Conservation (phyloP, 345 rosid genomes). For the Pugionium dolabratum region DNA sequence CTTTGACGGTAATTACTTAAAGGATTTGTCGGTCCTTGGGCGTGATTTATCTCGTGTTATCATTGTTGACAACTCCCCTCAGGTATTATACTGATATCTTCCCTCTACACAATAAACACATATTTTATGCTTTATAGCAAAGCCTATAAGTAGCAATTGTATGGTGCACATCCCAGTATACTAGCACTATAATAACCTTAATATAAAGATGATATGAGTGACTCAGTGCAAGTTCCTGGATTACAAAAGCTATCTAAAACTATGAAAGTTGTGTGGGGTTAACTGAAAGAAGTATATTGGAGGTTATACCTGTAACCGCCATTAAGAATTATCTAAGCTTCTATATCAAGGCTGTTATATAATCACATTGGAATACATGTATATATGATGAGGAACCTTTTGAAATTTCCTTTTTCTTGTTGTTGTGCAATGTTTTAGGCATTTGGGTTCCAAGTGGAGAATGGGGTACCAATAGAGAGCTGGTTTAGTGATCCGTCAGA, state of each 20-base stretch:
- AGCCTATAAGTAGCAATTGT: too few species aligned
- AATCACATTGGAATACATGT: not conserved
- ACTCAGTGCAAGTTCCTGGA: too few species aligned
- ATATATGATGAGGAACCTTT: not conserved
- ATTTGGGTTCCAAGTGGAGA: slow-evolving; percentile 98
- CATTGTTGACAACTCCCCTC: slow-evolving; percentile 95
- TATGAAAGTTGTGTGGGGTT: not conserved
- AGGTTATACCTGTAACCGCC: not conserved
- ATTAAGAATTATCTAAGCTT: not conserved
- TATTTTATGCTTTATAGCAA: too few species aligned
- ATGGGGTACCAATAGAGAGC: slow-evolving; percentile 97
- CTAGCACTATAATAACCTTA: too few species aligned
- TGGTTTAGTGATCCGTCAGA: slow-evolving; percentile 91
- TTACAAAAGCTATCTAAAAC: too few species aligned
- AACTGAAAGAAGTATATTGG: not conserved
- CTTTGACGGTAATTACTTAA: slow-evolving; percentile 92
- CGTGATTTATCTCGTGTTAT: slow-evolving; percentile 87
- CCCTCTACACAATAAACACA: too few species aligned
- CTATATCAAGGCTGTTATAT: slow-evolving; percentile 13
- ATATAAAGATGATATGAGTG: too few species aligned
- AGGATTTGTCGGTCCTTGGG: slow-evolving; percentile 92
- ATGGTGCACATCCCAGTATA: too few species aligned
- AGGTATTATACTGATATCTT: slow-evolving; percentile 50
- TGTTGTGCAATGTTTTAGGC: slow-evolving; percentile 50
- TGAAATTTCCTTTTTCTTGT: not conserved